phyloP scores from a whole-genome alignment of 176 grass and related monocot species.

The Hyparrhenia diplandra region DNA sequence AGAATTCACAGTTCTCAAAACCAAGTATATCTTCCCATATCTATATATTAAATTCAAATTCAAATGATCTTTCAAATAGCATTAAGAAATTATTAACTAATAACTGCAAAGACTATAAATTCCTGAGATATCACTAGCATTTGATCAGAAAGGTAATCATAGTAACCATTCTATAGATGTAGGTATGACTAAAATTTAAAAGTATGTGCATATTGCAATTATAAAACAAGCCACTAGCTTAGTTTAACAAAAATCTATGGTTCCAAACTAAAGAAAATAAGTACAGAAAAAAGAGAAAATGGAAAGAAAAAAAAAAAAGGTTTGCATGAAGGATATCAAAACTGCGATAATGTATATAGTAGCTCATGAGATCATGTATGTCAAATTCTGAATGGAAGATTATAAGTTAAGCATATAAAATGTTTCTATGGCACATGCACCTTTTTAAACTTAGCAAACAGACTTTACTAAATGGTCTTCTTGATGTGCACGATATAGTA shows the following conservation, averaged over 20 bases:
- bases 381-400: background rate
- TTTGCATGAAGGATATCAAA: background rate
- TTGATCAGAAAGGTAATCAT: background rate
- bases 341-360: too few relatives aligned
- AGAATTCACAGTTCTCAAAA: slow-evolving; percentile 83
- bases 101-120: background rate
- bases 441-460: background rate
- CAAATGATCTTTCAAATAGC: slow-evolving; percentile 18
- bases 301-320: background rate
- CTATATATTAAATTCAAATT: slow-evolving; percentile 33
- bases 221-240: background rate
- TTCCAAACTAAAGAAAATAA: background rate
- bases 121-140: background rate
- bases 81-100: slow-evolving; percentile 8
- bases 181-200: background rate
- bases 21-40: slow-evolving; percentile 90
- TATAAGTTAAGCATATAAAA: background rate
- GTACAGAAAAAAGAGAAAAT: background rate
- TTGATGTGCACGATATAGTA: background rate
- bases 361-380: background rate
- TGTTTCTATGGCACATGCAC: background rate
- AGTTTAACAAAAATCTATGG: slow-evolving; percentile 15
- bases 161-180: background rate
- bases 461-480: background rate
- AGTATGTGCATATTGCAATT: too few relatives aligned